A percentile compares a stretch with the other conserved stretches of the same genome.
phyloP scores from a whole-genome alignment of 2,329 filamentous ascomycete species.

The Penicillium decumbens region DNA sequence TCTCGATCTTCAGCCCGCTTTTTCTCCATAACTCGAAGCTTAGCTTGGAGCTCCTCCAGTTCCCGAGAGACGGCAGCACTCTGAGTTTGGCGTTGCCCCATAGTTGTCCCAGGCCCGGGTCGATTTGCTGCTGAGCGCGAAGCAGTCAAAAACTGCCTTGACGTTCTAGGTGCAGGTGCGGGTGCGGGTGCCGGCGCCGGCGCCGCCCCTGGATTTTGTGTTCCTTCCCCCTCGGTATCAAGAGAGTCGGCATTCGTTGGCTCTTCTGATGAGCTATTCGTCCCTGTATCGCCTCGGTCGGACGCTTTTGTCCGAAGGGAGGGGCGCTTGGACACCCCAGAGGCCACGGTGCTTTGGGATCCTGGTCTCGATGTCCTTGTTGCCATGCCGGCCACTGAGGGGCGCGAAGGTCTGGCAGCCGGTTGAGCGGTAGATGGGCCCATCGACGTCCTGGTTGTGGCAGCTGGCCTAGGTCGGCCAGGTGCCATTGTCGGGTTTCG shows the following conservation, averaged over 20 bases:
- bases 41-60: conserved; percentile 82
- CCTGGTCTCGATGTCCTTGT: conserved; percentile 34
- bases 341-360: conserved; percentile 21
- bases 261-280: conserved; percentile 29
- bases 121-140: conserved; percentile 23
- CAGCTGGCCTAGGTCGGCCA: conserved; percentile 53
- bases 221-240: conserved; percentile 22
- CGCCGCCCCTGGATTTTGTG: conserved; percentile 16
- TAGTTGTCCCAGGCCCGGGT: conserved; percentile 27
- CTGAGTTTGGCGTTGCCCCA: conserved; percentile 43
- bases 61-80: conserved; percentile 57
- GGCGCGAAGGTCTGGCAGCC: conserved; percentile 35
- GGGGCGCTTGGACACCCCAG: conserved; percentile 30
- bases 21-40: conserved; percentile 79
- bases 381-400: conserved; percentile 35
- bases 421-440: conserved; percentile 52
- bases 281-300: conserved; percentile 25
- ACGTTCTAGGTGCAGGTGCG: conserved; percentile 16
- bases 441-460: conserved; percentile 61
- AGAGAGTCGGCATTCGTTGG: conserved; percentile 26
- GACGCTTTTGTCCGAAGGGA: conserved; percentile 31
- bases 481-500: conserved; percentile 50
- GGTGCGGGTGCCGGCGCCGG: conserved; percentile 1
- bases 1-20: conserved; percentile 82
- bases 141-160: conserved; percentile 24